Evolutionary conservation across 164 flowering plant species (phyloP).

Genomic region (Tinospora cordifolia): DNA sequence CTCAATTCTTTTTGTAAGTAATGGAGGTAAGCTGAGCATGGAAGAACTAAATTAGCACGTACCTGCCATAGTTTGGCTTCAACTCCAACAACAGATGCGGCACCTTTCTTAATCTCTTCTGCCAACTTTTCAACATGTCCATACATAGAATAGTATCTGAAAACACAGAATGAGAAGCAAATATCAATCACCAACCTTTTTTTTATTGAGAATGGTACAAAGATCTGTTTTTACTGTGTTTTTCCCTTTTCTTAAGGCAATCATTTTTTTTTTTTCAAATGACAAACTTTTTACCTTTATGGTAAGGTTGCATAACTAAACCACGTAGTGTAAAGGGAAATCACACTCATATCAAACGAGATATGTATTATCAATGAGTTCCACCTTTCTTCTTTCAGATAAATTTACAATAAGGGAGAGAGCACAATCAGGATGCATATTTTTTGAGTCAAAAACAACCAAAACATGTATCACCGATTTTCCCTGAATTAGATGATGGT

Average conservation of each 20-base stretch:
- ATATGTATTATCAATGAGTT: background rate
- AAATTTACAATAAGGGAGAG: background rate
- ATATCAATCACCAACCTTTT: too few relatives aligned
- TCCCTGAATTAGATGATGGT: background rate
- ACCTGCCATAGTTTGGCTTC: conserved; percentile 78
- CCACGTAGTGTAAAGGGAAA: background rate
- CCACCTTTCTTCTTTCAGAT: background rate
- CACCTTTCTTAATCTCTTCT: conserved; percentile 67
- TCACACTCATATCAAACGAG: background rate
- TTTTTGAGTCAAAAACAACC: background rate
- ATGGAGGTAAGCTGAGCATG: background rate
- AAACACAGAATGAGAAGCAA: background rate
- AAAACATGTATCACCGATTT: background rate
- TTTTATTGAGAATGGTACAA: background rate
- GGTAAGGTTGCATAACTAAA: background rate
- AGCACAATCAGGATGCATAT: background rate
- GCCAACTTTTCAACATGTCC: conserved; percentile 75
- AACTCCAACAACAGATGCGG: conserved; percentile 68
- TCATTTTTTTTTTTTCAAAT: too few relatives aligned
- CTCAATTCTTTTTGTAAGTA: background rate
- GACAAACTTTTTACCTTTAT: too few relatives aligned
- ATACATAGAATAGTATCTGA: conserved; percentile 73
- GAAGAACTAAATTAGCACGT: conserved; percentile 1
- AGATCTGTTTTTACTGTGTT: background rate
- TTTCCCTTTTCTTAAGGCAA: too few relatives aligned